phyloP scores from a whole-genome alignment of 352 stramenopile species.

The Globisporangium mamillatum region DNA sequence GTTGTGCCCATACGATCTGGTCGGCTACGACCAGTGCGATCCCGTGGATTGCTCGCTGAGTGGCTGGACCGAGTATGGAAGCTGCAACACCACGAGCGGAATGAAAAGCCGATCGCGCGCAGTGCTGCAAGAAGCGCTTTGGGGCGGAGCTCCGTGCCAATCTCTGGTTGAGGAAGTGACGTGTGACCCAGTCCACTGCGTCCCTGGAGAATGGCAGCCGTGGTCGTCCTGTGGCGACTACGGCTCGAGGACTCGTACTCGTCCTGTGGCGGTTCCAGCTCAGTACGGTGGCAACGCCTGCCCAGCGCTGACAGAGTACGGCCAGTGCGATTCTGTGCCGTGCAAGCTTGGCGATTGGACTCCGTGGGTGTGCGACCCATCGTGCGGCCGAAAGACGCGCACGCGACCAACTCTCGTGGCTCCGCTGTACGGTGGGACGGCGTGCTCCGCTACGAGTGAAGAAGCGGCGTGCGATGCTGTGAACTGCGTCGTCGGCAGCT shows the following conservation, averaged over 20 bases:
- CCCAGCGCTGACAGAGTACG: slow-evolving; percentile 24
- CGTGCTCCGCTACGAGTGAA: slow-evolving; percentile 28
- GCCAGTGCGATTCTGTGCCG: slow-evolving; percentile 36
- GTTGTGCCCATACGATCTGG: slow-evolving; percentile 30
- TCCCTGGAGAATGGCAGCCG: slow-evolving; percentile 25
- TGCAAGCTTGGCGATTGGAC: slow-evolving; percentile 44
- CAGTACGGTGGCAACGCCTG: slow-evolving; percentile 44
- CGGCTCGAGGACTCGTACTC: slow-evolving; percentile 32
- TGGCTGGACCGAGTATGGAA: slow-evolving; percentile 33
- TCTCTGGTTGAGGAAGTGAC: slow-evolving; percentile 20
- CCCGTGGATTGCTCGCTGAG: slow-evolving; percentile 53
- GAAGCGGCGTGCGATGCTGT: slow-evolving; percentile 41
- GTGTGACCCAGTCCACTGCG: slow-evolving; percentile 44
- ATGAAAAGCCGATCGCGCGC: slow-evolving; percentile 37
- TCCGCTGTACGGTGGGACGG: slow-evolving; percentile 34
- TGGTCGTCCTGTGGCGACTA: slow-evolving; percentile 35
- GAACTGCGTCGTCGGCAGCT: slow-evolving; percentile 45
- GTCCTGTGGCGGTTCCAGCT: slow-evolving; percentile 21
- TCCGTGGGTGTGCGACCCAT: slow-evolving; percentile 33
- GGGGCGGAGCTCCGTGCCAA: slow-evolving; percentile 31
- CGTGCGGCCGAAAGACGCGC: slow-evolving; percentile 33
- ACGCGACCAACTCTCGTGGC: slow-evolving; percentile 26
- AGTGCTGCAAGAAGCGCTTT: slow-evolving; percentile 31
- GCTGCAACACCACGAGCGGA: slow-evolving; percentile 29
- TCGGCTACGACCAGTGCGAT: slow-evolving; percentile 41